Evolutionary conservation across 805 yeast genomes (phyloP).

Genomic region (Lachancea mirantina): DNA sequence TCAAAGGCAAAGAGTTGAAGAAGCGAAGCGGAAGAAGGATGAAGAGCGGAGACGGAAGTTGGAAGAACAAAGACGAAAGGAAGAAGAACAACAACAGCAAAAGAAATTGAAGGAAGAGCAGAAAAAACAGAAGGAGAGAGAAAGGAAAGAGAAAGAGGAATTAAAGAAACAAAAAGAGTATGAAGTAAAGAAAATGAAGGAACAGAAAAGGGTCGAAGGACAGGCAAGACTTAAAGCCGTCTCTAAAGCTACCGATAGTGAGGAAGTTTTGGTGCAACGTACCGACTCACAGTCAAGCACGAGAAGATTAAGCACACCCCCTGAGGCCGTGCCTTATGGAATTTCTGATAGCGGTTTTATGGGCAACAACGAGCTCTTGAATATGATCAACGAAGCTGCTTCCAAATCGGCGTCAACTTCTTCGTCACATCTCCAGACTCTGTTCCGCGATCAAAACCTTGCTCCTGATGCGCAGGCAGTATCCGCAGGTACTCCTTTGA

Average conservation of each 20-base stretch:
- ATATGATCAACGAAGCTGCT: slow-evolving; percentile 25
- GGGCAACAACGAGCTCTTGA: slow-evolving; percentile 22
- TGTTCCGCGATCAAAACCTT: slow-evolving; percentile 9
- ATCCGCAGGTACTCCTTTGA: slow-evolving; percentile 1
- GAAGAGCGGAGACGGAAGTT: slow-evolving; percentile 36
- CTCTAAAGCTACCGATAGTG: slow-evolving; percentile 6
- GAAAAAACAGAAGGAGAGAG: slow-evolving; percentile 34
- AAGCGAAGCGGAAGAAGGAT: slow-evolving; percentile 32
- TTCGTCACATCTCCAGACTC: slow-evolving; percentile 16
- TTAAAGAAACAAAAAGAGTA: slow-evolving; percentile 25
- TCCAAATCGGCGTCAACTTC: slow-evolving; percentile 18
- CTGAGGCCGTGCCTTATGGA: slow-evolving; percentile 16
- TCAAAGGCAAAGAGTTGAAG: slow-evolving; percentile 35
- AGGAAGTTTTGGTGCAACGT: slow-evolving; percentile 23
- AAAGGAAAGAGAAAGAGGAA: slow-evolving; percentile 31
- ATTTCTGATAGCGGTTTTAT: slow-evolving; percentile 2
- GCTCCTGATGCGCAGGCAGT: slow-evolving; percentile 1
- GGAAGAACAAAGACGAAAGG: slow-evolving; percentile 36
- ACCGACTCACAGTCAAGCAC: slow-evolving; percentile 23
- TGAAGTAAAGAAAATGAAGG: slow-evolving; percentile 20
- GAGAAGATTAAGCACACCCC: slow-evolving; percentile 10
- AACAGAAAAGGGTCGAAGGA: slow-evolving; percentile 32
- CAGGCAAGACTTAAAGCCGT: slow-evolving; percentile 19
- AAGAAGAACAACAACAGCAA: slow-evolving; percentile 35
- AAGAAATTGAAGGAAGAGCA: slow-evolving; percentile 34